These are phyloP conservation scores for Leccinum subrobustum DNA, from an alignment of 1,284 basidiomycete species.

Conservation along the genomic window DNA sequence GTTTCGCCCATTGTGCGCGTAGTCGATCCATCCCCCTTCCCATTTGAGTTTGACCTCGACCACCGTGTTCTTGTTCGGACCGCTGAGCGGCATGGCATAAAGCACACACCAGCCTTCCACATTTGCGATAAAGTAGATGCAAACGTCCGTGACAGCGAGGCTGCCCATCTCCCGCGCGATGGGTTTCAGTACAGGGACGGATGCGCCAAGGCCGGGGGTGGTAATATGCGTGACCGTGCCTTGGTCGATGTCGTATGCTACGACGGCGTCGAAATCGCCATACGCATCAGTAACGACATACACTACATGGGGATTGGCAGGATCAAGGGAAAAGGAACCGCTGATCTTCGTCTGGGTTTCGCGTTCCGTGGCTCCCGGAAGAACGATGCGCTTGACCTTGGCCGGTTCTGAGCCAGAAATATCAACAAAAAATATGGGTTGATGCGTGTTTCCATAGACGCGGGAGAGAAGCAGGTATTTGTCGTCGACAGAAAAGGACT, in stretches of 20 bases:
- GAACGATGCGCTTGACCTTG: slow-evolving; percentile 26
- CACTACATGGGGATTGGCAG: slow-evolving; percentile 22
- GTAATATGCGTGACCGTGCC: slow-evolving; percentile 34
- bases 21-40: slow-evolving; percentile 33
- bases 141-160: slow-evolving; percentile 27
- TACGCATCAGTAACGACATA: slow-evolving; percentile 37
- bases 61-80: slow-evolving; percentile 27
- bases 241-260: slow-evolving; percentile 33
- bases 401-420: slow-evolving; percentile 29
- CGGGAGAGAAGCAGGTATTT: slow-evolving; percentile 32
- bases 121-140: slow-evolving; percentile 35
- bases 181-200: slow-evolving; percentile 30
- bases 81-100: slow-evolving; percentile 34
- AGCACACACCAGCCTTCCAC: slow-evolving; percentile 37
- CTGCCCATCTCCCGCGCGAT: slow-evolving; percentile 32
- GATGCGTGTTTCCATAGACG: slow-evolving; percentile 27
- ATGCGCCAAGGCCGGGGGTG: slow-evolving; percentile 26
- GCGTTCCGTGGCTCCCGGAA: slow-evolving; percentile 34
- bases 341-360: slow-evolving; percentile 23
- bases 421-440: slow-evolving; percentile 34
- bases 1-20: slow-evolving; percentile 32
- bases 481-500: slow-evolving; percentile 37
- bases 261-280: slow-evolving; percentile 35
- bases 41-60: slow-evolving; percentile 32
- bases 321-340: slow-evolving; percentile 32